A percentile compares a stretch with the other conserved stretches of the same genome.
phyloP scores from a whole-genome alignment of 768 basidiomycete genomes.

The Tricholoma bakamatsutake region DNA sequence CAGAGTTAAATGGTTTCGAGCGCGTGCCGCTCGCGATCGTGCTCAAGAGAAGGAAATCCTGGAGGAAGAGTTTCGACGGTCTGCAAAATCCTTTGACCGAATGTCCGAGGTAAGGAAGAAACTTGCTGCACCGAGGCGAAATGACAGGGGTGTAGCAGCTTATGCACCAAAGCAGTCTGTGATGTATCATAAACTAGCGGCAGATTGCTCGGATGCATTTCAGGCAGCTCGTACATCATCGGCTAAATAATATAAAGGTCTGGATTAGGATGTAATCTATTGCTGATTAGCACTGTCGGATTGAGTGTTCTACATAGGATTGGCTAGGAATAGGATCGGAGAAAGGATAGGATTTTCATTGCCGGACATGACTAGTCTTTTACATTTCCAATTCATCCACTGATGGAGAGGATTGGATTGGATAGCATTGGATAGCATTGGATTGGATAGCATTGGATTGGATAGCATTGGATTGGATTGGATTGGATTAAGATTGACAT shows the following conservation, averaged over 20 bases:
- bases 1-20: conserved; percentile 23
- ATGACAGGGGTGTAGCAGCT: neutral
- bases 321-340: too few relatives aligned
- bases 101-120: conserved; percentile 2
- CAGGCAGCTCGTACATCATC: neutral
- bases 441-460: neutral
- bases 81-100: conserved; percentile 1
- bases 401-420: neutral
- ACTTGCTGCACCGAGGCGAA: neutral
- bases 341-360: too few relatives aligned
- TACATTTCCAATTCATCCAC: too few relatives aligned
- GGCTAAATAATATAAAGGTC: neutral
- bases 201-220: neutral
- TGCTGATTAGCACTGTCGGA: neutral
- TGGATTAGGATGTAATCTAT: neutral
- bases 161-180: conserved; percentile 3
- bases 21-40: conserved; percentile 18
- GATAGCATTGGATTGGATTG: neutral
- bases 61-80: conserved; percentile 19
- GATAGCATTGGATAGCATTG: neutral
- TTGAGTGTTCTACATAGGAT: too few relatives aligned
- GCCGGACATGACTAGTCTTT: too few relatives aligned
- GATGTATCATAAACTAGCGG: neutral
- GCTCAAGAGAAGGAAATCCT: conserved; percentile 24
- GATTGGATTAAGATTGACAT: neutral